phyloP scores from a whole-genome alignment of 768 basidiomycete genomes.

The Thelephora aurantiotincta region DNA sequence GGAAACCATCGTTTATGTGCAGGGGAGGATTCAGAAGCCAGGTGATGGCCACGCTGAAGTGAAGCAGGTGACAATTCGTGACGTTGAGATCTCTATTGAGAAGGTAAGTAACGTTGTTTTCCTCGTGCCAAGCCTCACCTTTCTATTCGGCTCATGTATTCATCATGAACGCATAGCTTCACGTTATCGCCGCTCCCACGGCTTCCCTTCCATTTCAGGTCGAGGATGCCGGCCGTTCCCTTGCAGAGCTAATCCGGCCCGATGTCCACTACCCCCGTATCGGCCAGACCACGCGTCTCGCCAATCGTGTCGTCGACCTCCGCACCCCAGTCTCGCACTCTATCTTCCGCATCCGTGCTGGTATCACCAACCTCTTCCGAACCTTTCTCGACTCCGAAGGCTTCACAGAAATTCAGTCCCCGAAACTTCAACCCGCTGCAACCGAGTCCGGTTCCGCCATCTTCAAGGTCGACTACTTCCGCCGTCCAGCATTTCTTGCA shows the following conservation, averaged over 20 bases:
- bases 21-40: slow-evolving; percentile 68
- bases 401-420: slow-evolving; percentile 92
- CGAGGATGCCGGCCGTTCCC: slow-evolving; percentile 25
- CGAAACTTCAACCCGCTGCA: slow-evolving; percentile 90
- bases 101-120: slow-evolving; percentile 36
- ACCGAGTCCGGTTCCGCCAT: slow-evolving; percentile 95
- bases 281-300: slow-evolving; percentile 82
- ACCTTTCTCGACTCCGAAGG: slow-evolving; percentile 53
- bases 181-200: slow-evolving; percentile 13
- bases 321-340: slow-evolving; percentile 85
- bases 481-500: slow-evolving; percentile 86
- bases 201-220: slow-evolving; percentile 18
- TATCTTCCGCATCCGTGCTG: slow-evolving; percentile 84
- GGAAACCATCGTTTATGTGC: slow-evolving; percentile 85
- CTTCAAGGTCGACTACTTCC: slow-evolving; percentile 97
- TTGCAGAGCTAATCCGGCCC: slow-evolving; percentile 42
- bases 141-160: background rate
- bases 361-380: slow-evolving; percentile 78
- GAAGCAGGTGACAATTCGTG: slow-evolving; percentile 78
- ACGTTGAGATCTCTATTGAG: slow-evolving; percentile 71
- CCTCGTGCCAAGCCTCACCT: background rate
- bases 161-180: slow-evolving; percentile 6
- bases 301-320: slow-evolving; percentile 87
- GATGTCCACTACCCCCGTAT: slow-evolving; percentile 58
- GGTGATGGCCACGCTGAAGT: slow-evolving; percentile 45